phyloP scores from a whole-genome alignment of 208 protist genomes.

The Acanthamoeba healyi region DNA sequence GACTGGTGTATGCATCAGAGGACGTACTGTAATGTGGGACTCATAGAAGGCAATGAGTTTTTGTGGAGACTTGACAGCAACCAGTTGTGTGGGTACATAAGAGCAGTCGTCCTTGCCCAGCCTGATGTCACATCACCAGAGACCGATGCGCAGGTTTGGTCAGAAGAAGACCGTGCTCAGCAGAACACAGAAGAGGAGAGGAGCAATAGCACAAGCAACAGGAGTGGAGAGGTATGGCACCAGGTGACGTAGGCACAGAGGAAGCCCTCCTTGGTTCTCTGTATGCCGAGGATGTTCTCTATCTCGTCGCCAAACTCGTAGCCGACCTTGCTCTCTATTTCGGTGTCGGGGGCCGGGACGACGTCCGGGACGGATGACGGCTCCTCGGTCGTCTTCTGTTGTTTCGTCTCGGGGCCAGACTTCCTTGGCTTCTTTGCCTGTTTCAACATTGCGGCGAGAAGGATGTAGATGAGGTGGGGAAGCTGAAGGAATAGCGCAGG shows the following conservation, averaged over 20 bases:
- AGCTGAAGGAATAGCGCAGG: not conserved
- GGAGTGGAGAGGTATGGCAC: not conserved
- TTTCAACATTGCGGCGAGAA: too few species aligned
- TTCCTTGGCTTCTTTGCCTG: constrained; percentile 22
- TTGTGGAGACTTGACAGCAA: constrained; percentile 32
- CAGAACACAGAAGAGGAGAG: not conserved
- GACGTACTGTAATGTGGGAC: not conserved
- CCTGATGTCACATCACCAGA: not conserved
- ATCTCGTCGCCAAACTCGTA: constrained; percentile 63
- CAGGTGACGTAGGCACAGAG: constrained; percentile 37
- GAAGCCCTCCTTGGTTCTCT: not conserved
- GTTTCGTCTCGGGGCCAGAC: not conserved
- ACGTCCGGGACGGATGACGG: not conserved
- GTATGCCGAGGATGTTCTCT: constrained; percentile 50
- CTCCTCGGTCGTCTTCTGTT: not conserved
- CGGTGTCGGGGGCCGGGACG: not conserved
- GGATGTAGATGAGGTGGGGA: too few species aligned
- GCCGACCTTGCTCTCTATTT: not conserved
- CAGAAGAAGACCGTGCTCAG: too few species aligned
- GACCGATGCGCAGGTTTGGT: too few species aligned
- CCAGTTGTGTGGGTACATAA: constrained; percentile 22
- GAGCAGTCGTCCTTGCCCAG: constrained; percentile 49
- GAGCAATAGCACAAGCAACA: not conserved
- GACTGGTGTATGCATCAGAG: not conserved
- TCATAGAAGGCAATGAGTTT: constrained; percentile 67